Conservation (phyloP, 257 asterid genomes). For the Gentiana straminea region DNA sequence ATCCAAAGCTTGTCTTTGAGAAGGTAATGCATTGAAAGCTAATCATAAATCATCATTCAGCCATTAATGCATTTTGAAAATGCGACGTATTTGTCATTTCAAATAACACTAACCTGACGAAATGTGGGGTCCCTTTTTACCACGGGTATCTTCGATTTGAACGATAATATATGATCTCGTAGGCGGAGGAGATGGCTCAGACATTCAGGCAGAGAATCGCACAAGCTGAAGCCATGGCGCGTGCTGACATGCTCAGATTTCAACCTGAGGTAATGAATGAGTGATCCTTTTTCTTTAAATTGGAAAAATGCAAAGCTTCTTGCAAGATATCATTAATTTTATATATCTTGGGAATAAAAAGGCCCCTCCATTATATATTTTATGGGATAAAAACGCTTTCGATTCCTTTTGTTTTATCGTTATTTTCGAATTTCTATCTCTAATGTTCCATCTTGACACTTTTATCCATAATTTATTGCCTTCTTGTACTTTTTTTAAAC, state of each 20-base stretch:
- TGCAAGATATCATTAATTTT: too few species aligned
- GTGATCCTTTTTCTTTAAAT: neutral
- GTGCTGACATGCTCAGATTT: constrained; percentile 96
- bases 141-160: neutral
- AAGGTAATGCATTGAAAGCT: constrained; percentile 35
- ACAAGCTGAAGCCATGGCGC: constrained; percentile 99
- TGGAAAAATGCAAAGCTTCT: too few species aligned
- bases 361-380: too few species aligned
- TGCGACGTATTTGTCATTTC: neutral
- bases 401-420: too few species aligned
- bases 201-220: constrained; percentile 99
- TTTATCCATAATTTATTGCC: too few species aligned
- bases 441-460: too few species aligned
- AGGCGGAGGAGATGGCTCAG: constrained; percentile 99
- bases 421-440: too few species aligned
- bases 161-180: constrained; percentile 11
- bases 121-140: too few species aligned
- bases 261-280: constrained; percentile 76
- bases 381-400: too few species aligned
- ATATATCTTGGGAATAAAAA: too few species aligned
- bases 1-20: constrained; percentile 90
- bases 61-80: neutral
- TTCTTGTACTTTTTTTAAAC: too few species aligned
- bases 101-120: neutral
- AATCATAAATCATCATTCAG: neutral